phyloP scores from a whole-genome alignment of 257 asterid species.

The Rauvolfia tetraphylla region DNA sequence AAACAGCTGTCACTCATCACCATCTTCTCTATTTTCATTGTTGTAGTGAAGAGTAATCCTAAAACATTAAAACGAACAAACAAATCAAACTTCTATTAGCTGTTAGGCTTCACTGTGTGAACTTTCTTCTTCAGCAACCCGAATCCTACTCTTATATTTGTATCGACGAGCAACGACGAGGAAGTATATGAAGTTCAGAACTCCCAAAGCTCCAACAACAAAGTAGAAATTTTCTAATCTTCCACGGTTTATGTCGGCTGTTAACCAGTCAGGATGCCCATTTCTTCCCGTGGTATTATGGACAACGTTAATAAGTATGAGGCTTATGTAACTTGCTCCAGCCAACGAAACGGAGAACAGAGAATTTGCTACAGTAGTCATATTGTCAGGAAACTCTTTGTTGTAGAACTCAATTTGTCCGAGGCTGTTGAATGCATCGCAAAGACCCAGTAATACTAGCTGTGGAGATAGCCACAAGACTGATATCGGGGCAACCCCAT shows the following conservation, averaged over 20 bases:
- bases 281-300: conserved; percentile 47
- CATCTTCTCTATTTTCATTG: too few relatives aligned
- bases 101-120: too few relatives aligned
- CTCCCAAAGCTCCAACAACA: conserved; percentile 61
- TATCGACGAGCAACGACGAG: conserved; percentile 49
- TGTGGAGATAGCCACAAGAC: conserved; percentile 89
- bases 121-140: conserved; percentile 26
- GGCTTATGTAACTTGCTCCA: conserved; percentile 64
- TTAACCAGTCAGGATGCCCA: conserved; percentile 71
- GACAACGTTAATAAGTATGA: conserved; percentile 51
- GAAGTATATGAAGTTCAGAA: conserved; percentile 55
- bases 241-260: conserved; percentile 56
- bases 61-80: too few relatives aligned
- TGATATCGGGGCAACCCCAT: conserved; percentile 49
- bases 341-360: conserved; percentile 56
- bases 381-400: too few relatives aligned
- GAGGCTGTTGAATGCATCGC: conserved; percentile 70
- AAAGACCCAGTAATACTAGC: conserved; percentile 73
- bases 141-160: conserved; percentile 47
- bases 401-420: conserved; percentile 83
- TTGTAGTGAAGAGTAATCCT: too few relatives aligned
- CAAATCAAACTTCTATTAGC: too few relatives aligned
- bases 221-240: conserved; percentile 56
- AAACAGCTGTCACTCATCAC: too few relatives aligned
- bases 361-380: conserved; percentile 82